Base-by-base conservation (phyloP, 2,329 filamentous ascomycete species). In the Xylaria sp. region DNA sequence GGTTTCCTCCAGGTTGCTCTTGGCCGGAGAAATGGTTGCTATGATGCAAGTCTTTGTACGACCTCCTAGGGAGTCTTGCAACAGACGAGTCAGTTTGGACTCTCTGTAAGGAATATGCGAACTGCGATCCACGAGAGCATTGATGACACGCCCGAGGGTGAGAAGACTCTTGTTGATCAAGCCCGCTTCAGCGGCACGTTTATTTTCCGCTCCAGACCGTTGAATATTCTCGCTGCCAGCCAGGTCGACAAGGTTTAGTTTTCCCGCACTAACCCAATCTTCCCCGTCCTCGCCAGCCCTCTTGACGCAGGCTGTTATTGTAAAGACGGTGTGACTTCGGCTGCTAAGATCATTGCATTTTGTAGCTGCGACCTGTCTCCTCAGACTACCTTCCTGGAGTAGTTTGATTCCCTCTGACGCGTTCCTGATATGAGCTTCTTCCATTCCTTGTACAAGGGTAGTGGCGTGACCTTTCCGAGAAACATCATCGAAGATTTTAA, bases 321-420 rank as follows among this genome's bases (percentile, higher is more conserved):
- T 98, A 74, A 99, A 99, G 21, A 99, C 91, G 0, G 95, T 99
- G 74, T 99, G 96, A 80, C 94, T 97, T 76, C 95, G 89, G 71
- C 94, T 97, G 78, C 94, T 97, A 58, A 98, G 87, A 72, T 99
- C 95, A 76, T 99, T 99, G 85, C 95, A 99, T 78, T 98, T 98
- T n/a, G 95, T 99, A 3, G 96, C 93, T 5, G 95, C 96, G n/a
- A 99, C 95, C 77, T 99, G 95, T 52, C 95, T 90, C 78, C 94
- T 96, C 78, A 95, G 84, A 76, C 93, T 97, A 65, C 95, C 96
- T 67, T 90, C 85, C 71, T 95, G 92, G 47, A 99, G 85, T 65
- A 97, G 84, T 77, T 92, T 91, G 77, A 99, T 94, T 64, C 95
- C 95, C 53, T 93, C 90, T 12, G 86, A 84, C 0, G 95, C 94